Evolutionary conservation across 306 rosid species (phyloP).

Genomic region (Cotoneaster glaucophyllus): DNA sequence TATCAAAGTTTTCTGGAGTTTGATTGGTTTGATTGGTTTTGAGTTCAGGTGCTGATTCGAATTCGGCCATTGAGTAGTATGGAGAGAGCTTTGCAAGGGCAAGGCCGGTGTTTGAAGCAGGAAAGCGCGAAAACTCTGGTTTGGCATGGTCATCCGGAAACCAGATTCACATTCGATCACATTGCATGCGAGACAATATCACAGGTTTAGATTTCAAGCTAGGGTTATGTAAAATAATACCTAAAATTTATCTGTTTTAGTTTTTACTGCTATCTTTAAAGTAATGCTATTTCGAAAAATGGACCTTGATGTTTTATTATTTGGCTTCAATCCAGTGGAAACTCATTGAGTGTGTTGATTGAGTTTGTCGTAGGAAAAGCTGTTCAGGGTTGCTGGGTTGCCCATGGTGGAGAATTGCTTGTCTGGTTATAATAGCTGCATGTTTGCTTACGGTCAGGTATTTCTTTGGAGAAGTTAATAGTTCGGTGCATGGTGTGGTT

Average conservation of each 20-base stretch:
- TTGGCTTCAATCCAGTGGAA: not conserved
- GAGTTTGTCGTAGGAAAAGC: slow-evolving; percentile 54
- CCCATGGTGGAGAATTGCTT: slow-evolving; percentile 97
- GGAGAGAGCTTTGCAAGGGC: slow-evolving; percentile 72
- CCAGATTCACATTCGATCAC: slow-evolving; percentile 89
- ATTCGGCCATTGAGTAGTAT: slow-evolving; percentile 63
- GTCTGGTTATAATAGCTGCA: slow-evolving; percentile 95
- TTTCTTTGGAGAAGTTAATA: not conserved
- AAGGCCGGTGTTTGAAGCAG: slow-evolving; percentile 76
- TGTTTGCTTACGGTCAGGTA: slow-evolving; percentile 99
- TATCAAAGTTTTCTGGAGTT: not conserved
- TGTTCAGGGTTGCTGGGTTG: slow-evolving; percentile 81
- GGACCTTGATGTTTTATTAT: not conserved
- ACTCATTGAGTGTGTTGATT: slow-evolving; percentile 2
- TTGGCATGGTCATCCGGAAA: slow-evolving; percentile 95
- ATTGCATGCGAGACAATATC: slow-evolving; percentile 75
- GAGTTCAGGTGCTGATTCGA: slow-evolving; percentile 71
- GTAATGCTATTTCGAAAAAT: not conserved
- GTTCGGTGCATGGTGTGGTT: slow-evolving; percentile 1
- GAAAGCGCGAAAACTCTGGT: slow-evolving; percentile 66
- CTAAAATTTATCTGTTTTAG: not conserved
- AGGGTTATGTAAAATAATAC: not conserved
- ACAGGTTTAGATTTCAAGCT: slow-evolving; percentile 42
- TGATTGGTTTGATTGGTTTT: slow-evolving; percentile 21
- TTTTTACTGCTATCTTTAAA: not conserved